Evolutionary conservation across 225 moss, liverwort and hornwort species (phyloP).

Genomic region (Marchantia polymorpha): DNA sequence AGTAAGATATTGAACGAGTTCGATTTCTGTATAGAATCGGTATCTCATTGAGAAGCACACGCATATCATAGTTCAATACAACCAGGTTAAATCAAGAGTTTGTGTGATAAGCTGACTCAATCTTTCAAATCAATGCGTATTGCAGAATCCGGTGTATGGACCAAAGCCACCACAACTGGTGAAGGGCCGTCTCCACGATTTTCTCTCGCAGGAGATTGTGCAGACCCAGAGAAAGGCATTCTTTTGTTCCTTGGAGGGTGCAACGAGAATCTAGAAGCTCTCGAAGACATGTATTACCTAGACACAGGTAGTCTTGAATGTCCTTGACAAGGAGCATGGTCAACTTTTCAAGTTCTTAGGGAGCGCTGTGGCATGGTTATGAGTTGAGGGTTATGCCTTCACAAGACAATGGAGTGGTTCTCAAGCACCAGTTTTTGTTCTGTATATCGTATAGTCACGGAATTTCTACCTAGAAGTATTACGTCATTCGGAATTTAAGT

Average conservation of each 20-base stretch:
- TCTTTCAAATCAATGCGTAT: neutral
- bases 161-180: constrained; percentile 64
- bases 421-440: too few relatives aligned
- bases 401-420: too few relatives aligned
- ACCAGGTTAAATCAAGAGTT: neutral
- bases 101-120: neutral
- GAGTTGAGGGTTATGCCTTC: too few relatives aligned
- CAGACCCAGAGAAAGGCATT: constrained; percentile 71
- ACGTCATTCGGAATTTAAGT: too few relatives aligned
- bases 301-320: constrained; percentile 59
- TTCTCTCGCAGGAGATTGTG: constrained; percentile 81
- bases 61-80: neutral
- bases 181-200: constrained; percentile 87
- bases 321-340: too few relatives aligned
- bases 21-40: too few relatives aligned
- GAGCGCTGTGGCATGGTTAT: too few relatives aligned
- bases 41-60: neutral
- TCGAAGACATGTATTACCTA: constrained; percentile 94
- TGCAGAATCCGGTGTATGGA: constrained; percentile 83
- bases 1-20: too few relatives aligned
- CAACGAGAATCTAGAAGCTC: constrained; percentile 90
- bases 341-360: too few relatives aligned
- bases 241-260: constrained; percentile 89
- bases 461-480: too few relatives aligned
- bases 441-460: too few relatives aligned